Evolutionary conservation across 2,329 filamentous ascomycete genomes (phyloP), one percentile per base, ranked within the genome.

Genomic region (Aspergillus chevalieri): DNA sequence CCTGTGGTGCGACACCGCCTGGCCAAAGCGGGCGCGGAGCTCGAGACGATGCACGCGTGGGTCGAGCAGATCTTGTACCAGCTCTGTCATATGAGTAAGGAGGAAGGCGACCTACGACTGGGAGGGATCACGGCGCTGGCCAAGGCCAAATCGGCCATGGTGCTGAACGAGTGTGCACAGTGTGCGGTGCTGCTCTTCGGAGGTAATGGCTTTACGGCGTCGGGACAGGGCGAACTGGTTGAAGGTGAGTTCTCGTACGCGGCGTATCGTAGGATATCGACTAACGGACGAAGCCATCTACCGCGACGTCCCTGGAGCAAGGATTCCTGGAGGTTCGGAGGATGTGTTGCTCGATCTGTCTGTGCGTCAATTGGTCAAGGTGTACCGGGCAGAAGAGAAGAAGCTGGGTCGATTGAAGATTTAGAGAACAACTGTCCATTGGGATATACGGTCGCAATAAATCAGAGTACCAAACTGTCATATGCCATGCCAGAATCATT

Each of bases 11-110:
- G 86, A 22, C 83, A 89, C 64, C 74, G 85, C n/a, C 70, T 89
- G 6, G 85, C 86, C 9, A 87, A 86, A 61, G 80, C 79, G 3
- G 86, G 83, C 2, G 83, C 83, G 0, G 70, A 84, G 58, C 72
- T 90, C 4, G 86, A 89, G 65, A 81, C 78, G 2, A 80, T 86
- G 65, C 85, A 78, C 73, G 83, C 86, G 2, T 89, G 85, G 84
- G 75, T 88, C 3, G 85, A 89, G 66, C 78, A 82, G 52, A 85
- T 87, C 52, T 77, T 82, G 14, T 89, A 84, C 62, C 80, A 84
- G 67, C 79, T 89, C 74, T 79, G 77, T 1, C 74, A 83, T 51
- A 65, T 89, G 65, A 65, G 63, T 26, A 76, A 76, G 57, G 67
- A 68, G 12, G 71, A 74, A 38, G 67, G 66, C 14, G 71, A 75